These are phyloP conservation scores for Iberis amara DNA, from an alignment of 441 rosid genomes.

Conservation along the genomic window DNA sequence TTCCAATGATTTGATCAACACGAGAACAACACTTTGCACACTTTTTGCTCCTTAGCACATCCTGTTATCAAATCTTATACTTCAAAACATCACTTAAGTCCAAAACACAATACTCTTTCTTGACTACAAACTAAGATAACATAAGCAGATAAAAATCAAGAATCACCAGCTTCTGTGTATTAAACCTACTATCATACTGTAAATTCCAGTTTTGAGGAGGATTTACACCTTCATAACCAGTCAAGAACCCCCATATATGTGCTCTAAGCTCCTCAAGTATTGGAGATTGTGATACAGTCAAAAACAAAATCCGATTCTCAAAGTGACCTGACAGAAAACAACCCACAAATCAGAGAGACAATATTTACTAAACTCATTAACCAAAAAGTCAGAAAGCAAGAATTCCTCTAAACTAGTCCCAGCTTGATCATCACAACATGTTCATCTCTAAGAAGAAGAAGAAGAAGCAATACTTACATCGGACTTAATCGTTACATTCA, in stretches of 20 bases:
- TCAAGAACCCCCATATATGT: constrained; percentile 37
- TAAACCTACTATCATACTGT: constrained; percentile 30
- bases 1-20: constrained; percentile 55
- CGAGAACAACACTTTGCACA: constrained; percentile 11
- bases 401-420: constrained; percentile 9
- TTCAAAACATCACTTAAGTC: too few species aligned
- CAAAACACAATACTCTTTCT: too few species aligned
- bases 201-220: constrained; percentile 33
- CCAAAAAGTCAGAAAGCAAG: neutral
- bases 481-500: constrained; percentile 51
- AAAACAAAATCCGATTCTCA: constrained; percentile 19
- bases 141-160: constrained; percentile 27
- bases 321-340: constrained; percentile 41
- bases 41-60: too few species aligned
- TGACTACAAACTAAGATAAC: too few species aligned
- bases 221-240: constrained; percentile 33
- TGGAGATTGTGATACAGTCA: constrained; percentile 82
- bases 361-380: neutral
- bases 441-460: neutral
- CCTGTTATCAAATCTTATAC: too few species aligned
- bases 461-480: constrained; percentile 40
- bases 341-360: neutral
- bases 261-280: constrained; percentile 41
- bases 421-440: neutral
- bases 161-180: constrained; percentile 39